These are phyloP conservation scores for Leishmania guyanensis DNA, from an alignment of 208 protist species.

Conservation along the genomic window DNA sequence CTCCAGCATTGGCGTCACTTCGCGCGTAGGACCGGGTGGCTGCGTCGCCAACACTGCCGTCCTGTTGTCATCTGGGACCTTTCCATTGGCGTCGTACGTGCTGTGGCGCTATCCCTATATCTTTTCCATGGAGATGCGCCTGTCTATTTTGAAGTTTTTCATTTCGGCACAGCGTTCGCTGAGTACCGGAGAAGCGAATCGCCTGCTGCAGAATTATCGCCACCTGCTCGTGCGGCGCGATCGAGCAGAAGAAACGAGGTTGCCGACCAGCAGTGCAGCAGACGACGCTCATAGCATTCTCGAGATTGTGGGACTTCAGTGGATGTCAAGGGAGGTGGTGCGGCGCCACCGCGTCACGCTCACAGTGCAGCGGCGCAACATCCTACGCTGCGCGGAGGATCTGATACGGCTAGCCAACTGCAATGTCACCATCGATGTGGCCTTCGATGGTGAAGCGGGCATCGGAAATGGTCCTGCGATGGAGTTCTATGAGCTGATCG, in stretches of 20 bases:
- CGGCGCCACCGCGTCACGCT: conserved; percentile 36
- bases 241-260: background rate
- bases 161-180: conserved; percentile 51
- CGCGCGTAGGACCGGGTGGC: background rate
- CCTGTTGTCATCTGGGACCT: conserved; percentile 9
- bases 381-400: conserved; percentile 49
- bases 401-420: conserved; percentile 56
- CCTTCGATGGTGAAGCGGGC: conserved; percentile 79
- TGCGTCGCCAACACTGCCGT: background rate
- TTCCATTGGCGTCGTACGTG: conserved; percentile 53
- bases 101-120: conserved; percentile 73
- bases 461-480: conserved; percentile 79
- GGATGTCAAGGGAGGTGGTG: conserved; percentile 37
- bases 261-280: background rate
- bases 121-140: conserved; percentile 68
- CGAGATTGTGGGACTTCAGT: conserved; percentile 56
- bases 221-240: conserved; percentile 23
- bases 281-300: conserved; percentile 6
- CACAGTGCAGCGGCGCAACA: conserved; percentile 39
- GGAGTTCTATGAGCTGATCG: conserved; percentile 79
- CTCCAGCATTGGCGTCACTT: conserved; percentile 20
- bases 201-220: conserved; percentile 21
- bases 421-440: conserved; percentile 65
- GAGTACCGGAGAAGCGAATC: conserved; percentile 22
- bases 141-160: conserved; percentile 60